phyloP scores from a whole-genome alignment of 176 grass and related monocot genomes.

The Oryza longistaminata region DNA sequence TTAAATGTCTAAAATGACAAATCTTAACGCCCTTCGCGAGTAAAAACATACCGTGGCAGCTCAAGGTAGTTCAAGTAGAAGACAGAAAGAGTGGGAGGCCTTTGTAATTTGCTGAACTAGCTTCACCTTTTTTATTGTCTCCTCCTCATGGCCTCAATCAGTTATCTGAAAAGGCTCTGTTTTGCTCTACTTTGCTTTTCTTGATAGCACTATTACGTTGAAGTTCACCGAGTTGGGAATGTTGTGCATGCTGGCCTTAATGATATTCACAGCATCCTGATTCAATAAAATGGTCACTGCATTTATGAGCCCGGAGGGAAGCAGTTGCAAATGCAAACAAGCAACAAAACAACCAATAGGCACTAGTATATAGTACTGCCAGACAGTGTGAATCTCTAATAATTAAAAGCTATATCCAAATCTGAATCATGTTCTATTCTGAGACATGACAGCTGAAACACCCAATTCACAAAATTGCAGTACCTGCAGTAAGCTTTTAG shows the following conservation, averaged over 20 bases:
- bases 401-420: neutral
- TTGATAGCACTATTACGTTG: conserved; percentile 42
- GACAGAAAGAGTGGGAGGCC: neutral
- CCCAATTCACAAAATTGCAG: neutral
- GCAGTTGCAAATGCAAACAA: neutral
- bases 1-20: neutral
- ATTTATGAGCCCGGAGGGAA: neutral
- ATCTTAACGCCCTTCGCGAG: neutral
- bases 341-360: neutral
- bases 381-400: neutral
- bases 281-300: neutral
- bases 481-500: conserved; percentile 48
- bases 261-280: conserved; percentile 43
- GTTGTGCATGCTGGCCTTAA: conserved; percentile 34
- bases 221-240: conserved; percentile 45
- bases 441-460: neutral
- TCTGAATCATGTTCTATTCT: neutral
- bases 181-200: conserved; percentile 5
- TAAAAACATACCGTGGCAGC: neutral
- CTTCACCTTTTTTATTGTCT: neutral
- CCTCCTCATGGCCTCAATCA: neutral
- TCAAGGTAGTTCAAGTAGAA: neutral
- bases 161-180: neutral
- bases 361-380: neutral
- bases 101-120: neutral